These are phyloP conservation scores for Mycena galericulata DNA, from an alignment of 768 basidiomycete genomes.

Conservation along the genomic window DNA sequence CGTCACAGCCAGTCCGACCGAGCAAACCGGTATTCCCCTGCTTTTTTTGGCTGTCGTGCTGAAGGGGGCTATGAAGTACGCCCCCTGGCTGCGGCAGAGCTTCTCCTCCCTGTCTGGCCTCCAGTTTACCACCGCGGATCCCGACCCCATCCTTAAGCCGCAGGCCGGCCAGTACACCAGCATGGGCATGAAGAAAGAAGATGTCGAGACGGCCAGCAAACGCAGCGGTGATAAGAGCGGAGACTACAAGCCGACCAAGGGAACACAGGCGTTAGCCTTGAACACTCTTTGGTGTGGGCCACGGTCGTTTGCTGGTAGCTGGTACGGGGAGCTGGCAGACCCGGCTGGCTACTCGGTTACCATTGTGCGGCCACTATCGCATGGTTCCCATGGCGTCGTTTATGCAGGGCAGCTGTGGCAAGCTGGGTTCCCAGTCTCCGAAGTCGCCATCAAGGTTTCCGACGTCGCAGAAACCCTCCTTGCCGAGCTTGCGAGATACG, in stretches of 20 bases:
- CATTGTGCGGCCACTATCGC: neutral
- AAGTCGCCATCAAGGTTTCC: conserved; percentile 6
- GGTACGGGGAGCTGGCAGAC: neutral
- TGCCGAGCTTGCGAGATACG: neutral
- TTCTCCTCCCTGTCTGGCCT: neutral
- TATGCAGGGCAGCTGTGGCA: conserved; percentile 5
- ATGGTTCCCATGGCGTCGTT: neutral
- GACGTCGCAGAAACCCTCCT: neutral
- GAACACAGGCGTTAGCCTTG: neutral
- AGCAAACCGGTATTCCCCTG: neutral
- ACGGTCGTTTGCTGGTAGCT: neutral
- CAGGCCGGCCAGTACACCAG: neutral
- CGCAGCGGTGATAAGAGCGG: neutral
- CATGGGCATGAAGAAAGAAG: conserved; percentile 10
- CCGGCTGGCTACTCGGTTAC: neutral
- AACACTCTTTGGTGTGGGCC: neutral
- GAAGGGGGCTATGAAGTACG: neutral
- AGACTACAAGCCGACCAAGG: neutral
- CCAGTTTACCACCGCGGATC: neutral
- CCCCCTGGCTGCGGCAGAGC: neutral
- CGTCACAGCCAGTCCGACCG: too few species aligned
- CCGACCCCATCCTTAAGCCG: neutral
- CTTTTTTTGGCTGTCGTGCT: neutral
- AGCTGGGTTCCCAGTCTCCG: neutral
- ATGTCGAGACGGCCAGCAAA: neutral